phyloP scores from a whole-genome alignment of 176 grass and related monocot species.

The Oryza glaberrima region DNA sequence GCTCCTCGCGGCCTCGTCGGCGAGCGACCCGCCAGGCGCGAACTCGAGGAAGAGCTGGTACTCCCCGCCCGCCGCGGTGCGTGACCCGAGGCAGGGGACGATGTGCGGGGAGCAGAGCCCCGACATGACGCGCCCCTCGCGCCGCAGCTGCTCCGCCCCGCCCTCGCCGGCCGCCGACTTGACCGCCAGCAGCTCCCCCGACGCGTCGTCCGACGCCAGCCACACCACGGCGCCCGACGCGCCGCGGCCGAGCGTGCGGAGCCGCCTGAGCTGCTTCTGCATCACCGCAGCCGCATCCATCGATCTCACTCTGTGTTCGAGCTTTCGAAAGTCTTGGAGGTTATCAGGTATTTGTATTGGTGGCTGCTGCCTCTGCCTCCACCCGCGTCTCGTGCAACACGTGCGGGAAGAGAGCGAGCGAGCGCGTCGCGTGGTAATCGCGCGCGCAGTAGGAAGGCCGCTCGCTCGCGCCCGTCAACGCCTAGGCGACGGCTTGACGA shows the following conservation, averaged over 20 bases:
- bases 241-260: slow-evolving; percentile 53
- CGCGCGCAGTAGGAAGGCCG: neutral
- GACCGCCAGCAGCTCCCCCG: slow-evolving; percentile 58
- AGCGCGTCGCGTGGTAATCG: neutral
- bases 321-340: neutral
- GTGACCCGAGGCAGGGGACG: slow-evolving; percentile 58
- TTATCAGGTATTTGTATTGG: slow-evolving; percentile 8
- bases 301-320: neutral
- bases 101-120: slow-evolving; percentile 57
- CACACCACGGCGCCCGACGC: slow-evolving; percentile 53
- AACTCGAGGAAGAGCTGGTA: slow-evolving; percentile 71
- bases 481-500: slow-evolving; percentile 22
- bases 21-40: slow-evolving; percentile 65
- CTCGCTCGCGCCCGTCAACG: neutral
- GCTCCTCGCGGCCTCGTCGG: slow-evolving; percentile 44
- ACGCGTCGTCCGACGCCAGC: slow-evolving; percentile 44
- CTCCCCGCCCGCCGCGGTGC: neutral
- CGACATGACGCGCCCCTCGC: slow-evolving; percentile 53
- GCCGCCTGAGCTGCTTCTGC: slow-evolving; percentile 28
- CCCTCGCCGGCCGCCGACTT: slow-evolving; percentile 48
- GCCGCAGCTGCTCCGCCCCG: slow-evolving; percentile 33
- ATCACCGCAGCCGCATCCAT: slow-evolving; percentile 8
- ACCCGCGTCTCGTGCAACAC: neutral
- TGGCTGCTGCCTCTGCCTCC: neutral
- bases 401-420: slow-evolving; percentile 1